phyloP scores from a whole-genome alignment of 1,284 basidiomycete genomes.

The Moesziomyces sp. region DNA sequence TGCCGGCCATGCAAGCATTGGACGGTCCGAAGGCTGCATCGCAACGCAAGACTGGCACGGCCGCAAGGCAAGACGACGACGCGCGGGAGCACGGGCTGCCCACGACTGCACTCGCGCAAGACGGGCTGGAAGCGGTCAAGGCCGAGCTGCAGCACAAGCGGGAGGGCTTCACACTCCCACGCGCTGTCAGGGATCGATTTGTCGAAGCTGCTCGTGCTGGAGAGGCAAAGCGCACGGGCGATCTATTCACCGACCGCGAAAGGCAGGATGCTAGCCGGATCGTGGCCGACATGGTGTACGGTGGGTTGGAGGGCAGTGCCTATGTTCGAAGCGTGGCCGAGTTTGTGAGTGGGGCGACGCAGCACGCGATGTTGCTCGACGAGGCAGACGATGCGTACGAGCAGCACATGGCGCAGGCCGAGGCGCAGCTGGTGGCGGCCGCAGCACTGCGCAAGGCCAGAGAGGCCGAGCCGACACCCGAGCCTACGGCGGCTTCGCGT shows the following conservation, averaged over 20 bases:
- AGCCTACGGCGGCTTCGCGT: slow-evolving; percentile 29
- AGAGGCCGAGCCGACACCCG: slow-evolving; percentile 14
- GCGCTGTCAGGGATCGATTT: slow-evolving; percentile 10
- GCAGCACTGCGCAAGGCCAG: slow-evolving; percentile 22
- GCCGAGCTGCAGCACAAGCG: slow-evolving; percentile 14
- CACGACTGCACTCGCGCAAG: slow-evolving; percentile 9
- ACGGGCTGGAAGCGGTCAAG: slow-evolving; percentile 24
- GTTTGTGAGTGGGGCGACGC: slow-evolving; percentile 51
- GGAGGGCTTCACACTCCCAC: slow-evolving; percentile 6
- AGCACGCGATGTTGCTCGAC: slow-evolving; percentile 32
- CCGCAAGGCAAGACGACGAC: neutral
- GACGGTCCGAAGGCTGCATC: neutral
- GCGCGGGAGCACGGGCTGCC: slow-evolving; percentile 3
- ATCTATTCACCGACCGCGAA: slow-evolving; percentile 21
- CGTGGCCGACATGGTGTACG: slow-evolving; percentile 51
- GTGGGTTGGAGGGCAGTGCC: slow-evolving; percentile 41
- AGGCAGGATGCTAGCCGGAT: slow-evolving; percentile 31
- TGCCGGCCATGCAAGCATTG: slow-evolving; percentile 2
- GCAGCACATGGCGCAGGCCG: slow-evolving; percentile 21
- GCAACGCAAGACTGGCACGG: slow-evolving; percentile 8
- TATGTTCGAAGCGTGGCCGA: slow-evolving; percentile 54
- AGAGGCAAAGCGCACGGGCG: slow-evolving; percentile 12
- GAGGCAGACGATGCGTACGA: slow-evolving; percentile 34
- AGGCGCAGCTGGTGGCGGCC: slow-evolving; percentile 9
- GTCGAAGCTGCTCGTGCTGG: slow-evolving; percentile 13